A percentile compares a stretch with the other conserved stretches of the same genome.
Evolutionary conservation across 768 basidiomycete genomes (phyloP).

Genomic region (Hericium rajendrae): DNA sequence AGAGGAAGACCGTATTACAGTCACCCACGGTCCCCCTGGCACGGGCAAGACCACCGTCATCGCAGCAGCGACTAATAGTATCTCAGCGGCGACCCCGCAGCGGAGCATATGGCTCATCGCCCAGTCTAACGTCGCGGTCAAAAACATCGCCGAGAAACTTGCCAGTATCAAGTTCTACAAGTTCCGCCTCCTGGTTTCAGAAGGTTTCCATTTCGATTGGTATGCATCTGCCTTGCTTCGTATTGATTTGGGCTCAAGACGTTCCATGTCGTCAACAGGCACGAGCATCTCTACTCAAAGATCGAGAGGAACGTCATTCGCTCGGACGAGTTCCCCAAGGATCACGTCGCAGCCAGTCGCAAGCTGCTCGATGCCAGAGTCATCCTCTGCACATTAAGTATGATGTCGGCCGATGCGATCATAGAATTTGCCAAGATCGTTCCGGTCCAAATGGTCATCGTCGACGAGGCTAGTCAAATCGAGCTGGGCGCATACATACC

Average conservation of each 20-base stretch:
- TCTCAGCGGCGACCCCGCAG: background rate
- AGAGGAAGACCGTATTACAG: constrained; percentile 16
- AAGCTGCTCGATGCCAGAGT: constrained; percentile 24
- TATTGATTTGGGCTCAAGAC: constrained; percentile 1
- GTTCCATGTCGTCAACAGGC: constrained; percentile 23
- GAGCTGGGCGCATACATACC: constrained; percentile 32
- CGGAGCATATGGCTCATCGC: constrained; percentile 31
- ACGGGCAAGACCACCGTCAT: constrained; percentile 18
- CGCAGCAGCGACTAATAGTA: constrained; percentile 8
- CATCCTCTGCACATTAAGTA: constrained; percentile 39
- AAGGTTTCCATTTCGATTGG: constrained; percentile 39
- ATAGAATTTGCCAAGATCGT: constrained; percentile 16
- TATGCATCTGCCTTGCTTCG: constrained; percentile 11
- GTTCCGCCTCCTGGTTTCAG: constrained; percentile 36
- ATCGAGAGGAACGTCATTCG: constrained; percentile 27
- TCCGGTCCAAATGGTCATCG: constrained; percentile 29
- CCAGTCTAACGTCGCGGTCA: constrained; percentile 43
- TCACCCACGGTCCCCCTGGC: constrained; percentile 18
- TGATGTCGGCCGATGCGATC: constrained; percentile 26
- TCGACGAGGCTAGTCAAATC: constrained; percentile 42
- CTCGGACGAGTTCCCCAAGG: constrained; percentile 21
- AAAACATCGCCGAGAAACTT: constrained; percentile 43
- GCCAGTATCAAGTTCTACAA: constrained; percentile 20
- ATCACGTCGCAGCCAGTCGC: constrained; percentile 13
- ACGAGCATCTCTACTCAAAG: constrained; percentile 37